A percentile compares a stretch with the other conserved stretches of the same genome.
Conservation (phyloP, 2,329 filamentous ascomycete genomes). For the Endothia cerciana region DNA sequence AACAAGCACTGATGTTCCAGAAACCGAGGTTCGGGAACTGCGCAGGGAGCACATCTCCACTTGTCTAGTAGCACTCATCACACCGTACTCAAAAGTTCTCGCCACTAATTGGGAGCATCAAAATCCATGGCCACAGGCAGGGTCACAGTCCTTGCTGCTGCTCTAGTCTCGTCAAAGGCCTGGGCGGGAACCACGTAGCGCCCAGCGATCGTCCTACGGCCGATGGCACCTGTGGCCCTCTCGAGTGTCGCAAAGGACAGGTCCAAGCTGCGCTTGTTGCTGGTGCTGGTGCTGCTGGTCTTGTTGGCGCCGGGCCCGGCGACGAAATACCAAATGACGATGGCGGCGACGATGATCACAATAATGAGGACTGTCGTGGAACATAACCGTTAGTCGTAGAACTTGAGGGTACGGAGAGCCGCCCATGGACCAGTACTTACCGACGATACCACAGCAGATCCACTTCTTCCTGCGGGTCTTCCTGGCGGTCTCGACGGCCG, state of each 20-base stretch:
- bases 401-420: neutral
- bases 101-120: conserved; percentile 5
- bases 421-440: conserved; percentile 44
- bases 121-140: conserved; percentile 14
- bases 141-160: conserved; percentile 1
- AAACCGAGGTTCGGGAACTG: neutral
- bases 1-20: neutral
- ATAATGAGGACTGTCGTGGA: conserved; percentile 54
- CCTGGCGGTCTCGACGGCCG: conserved; percentile 81
- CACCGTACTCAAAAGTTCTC: neutral
- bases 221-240: conserved; percentile 20
- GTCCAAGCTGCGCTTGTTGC: conserved; percentile 31
- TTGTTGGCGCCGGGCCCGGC: conserved; percentile 36
- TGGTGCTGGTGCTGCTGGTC: conserved; percentile 38
- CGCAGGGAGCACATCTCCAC: neutral
- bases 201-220: conserved; percentile 28
- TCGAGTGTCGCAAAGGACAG: conserved; percentile 25
- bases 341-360: conserved; percentile 54
- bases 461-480: conserved; percentile 92
- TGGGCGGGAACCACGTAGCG: conserved; percentile 19
- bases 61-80: neutral
- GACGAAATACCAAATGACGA: conserved; percentile 54
- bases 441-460: conserved; percentile 81
- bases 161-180: neutral
- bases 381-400: conserved; percentile 11